These are phyloP conservation scores for Podaxis sp. DNA, from an alignment of 768 basidiomycete species.

Conservation along the genomic window DNA sequence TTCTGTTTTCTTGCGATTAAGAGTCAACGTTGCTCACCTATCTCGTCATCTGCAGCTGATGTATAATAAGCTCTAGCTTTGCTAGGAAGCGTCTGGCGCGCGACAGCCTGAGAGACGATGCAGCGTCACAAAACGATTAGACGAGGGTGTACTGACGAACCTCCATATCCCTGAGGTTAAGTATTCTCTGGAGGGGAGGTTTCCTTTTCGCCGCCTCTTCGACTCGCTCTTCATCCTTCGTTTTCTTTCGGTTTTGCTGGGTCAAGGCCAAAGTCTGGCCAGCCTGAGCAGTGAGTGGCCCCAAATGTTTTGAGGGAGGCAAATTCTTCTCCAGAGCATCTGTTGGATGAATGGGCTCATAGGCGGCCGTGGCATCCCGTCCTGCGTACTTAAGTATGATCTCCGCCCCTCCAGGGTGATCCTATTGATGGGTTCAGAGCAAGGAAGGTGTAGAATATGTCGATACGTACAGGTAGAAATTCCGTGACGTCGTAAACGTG, in stretches of 20 bases:
- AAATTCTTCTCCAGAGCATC: conserved; percentile 74
- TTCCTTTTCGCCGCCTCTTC: conserved; percentile 53
- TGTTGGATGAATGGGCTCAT: conserved; percentile 82
- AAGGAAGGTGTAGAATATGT: background rate
- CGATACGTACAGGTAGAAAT: conserved; percentile 52
- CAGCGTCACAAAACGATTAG: background rate
- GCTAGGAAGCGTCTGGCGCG: conserved; percentile 64
- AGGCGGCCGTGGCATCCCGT: conserved; percentile 73
- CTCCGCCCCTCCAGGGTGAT: conserved; percentile 77
- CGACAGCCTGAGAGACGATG: conserved; percentile 49
- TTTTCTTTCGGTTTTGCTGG: conserved; percentile 41
- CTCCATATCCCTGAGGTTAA: conserved; percentile 83
- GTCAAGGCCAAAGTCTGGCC: conserved; percentile 30
- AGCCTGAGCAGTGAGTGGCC: conserved; percentile 49
- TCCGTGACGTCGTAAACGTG: conserved; percentile 86
- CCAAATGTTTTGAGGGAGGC: conserved; percentile 67
- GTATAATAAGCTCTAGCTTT: conserved; percentile 83
- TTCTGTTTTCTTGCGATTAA: background rate
- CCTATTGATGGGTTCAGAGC: conserved; percentile 28
- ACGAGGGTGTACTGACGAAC: conserved; percentile 28
- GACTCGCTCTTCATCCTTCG: conserved; percentile 68
- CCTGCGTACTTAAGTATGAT: conserved; percentile 86
- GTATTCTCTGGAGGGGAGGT: conserved; percentile 64
- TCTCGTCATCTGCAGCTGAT: conserved; percentile 83
- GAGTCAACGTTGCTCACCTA: conserved; percentile 45